phyloP scores from a whole-genome alignment of 2,329 filamentous ascomycete species.

The Annulohypoxylon truncatum region DNA sequence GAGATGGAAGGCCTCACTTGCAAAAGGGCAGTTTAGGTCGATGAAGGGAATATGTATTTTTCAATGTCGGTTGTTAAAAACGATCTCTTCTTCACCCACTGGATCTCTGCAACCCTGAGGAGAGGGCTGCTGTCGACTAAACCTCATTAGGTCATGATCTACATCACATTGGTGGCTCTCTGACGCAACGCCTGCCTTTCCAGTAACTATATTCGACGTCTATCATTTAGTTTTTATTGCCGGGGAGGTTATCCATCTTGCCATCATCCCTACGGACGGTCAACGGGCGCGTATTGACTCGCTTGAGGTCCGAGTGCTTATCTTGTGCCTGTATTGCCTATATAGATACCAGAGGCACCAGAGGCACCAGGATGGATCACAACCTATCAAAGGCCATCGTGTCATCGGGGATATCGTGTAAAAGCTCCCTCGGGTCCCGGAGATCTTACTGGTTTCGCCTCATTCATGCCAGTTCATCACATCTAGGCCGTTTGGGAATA shows the following conservation, averaged over 20 bases:
- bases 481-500: slow-evolving; percentile 14
- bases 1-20: neutral
- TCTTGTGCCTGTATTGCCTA: neutral
- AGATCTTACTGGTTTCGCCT: slow-evolving; percentile 37
- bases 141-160: slow-evolving; percentile 34
- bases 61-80: slow-evolving; percentile 21
- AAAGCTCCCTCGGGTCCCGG: slow-evolving; percentile 25
- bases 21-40: slow-evolving; percentile 13
- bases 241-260: slow-evolving; percentile 10
- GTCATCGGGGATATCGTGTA: slow-evolving; percentile 29
- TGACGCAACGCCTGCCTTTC: slow-evolving; percentile 41
- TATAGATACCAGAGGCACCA: neutral
- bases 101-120: slow-evolving; percentile 37
- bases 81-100: slow-evolving; percentile 33
- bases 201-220: slow-evolving; percentile 28
- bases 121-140: slow-evolving; percentile 29
- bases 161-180: slow-evolving; percentile 27
- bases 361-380: slow-evolving; percentile 20
- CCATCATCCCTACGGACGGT: slow-evolving; percentile 19
- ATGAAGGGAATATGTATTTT: slow-evolving; percentile 25
- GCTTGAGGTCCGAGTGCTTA: slow-evolving; percentile 11
- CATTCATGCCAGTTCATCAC: slow-evolving; percentile 35
- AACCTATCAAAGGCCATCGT: slow-evolving; percentile 19
- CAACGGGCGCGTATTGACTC: slow-evolving; percentile 16
- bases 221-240: slow-evolving; percentile 27